A percentile compares a stretch with the other conserved stretches of the same genome.
Conservation (phyloP, 805 yeast species). For the Pichia thaimueangensis region DNA sequence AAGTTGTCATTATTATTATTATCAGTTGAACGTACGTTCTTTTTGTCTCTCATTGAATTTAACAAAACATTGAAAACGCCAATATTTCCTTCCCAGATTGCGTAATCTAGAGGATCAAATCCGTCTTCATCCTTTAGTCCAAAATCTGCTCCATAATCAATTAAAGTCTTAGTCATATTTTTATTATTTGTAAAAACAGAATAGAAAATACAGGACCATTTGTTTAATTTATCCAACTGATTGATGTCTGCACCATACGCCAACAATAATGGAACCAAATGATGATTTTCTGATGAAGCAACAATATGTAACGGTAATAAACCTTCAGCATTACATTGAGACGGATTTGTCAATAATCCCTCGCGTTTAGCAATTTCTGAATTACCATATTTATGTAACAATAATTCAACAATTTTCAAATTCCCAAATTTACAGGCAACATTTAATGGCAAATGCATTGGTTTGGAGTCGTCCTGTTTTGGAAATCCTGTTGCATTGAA, state of each 20-base stretch:
- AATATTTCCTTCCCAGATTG: constrained; percentile 91
- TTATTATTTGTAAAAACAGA: constrained; percentile 82
- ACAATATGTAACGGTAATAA: constrained; percentile 81
- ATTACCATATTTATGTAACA: constrained; percentile 37
- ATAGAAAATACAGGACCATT: constrained; percentile 92
- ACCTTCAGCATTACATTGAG: constrained; percentile 79
- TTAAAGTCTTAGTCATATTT: constrained; percentile 60
- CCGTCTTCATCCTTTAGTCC: constrained; percentile 71
- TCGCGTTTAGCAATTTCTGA: constrained; percentile 25
- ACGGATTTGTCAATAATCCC: constrained; percentile 32
- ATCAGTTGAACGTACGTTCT: neutral
- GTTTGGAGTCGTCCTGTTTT: constrained; percentile 40
- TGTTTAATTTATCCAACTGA: constrained; percentile 74
- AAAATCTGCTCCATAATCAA: constrained; percentile 67
- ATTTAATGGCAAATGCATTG: constrained; percentile 70
- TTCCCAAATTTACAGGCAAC: constrained; percentile 87
- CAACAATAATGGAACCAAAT: constrained; percentile 61
- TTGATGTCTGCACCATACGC: constrained; percentile 73
- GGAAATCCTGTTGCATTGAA: constrained; percentile 47
- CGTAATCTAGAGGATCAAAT: constrained; percentile 74
- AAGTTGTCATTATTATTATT: neutral
- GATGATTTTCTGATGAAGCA: constrained; percentile 73
- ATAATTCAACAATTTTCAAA: constrained; percentile 56
- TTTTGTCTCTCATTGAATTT: constrained; percentile 19
- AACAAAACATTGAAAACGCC: constrained; percentile 68